Conservation (phyloP, 73 alveolate genomes). For the Uronychia binucleata region DNA sequence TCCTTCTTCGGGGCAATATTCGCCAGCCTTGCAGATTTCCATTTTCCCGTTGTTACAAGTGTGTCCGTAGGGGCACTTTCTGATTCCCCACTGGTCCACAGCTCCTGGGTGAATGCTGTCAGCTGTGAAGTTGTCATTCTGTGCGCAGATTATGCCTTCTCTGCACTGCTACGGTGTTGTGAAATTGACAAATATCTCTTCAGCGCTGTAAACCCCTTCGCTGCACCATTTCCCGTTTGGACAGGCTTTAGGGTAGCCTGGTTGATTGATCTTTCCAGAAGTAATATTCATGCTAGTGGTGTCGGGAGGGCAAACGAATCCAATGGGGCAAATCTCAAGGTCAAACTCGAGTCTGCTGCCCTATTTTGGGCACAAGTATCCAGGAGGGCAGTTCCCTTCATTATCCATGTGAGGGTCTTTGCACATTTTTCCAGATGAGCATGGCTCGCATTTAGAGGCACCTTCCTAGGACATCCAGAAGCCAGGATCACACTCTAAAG, state of each 20-base stretch:
- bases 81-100: conserved; percentile 26
- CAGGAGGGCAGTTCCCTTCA: conserved; percentile 59
- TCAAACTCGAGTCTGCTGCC: conserved; percentile 10
- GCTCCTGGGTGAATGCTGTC: conserved; percentile 26
- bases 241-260: conserved; percentile 44
- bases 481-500: conserved; percentile 63
- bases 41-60: conserved; percentile 53
- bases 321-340: conserved; percentile 72
- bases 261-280: conserved; percentile 7
- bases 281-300: conserved; percentile 22
- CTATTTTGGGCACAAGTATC: conserved; percentile 51
- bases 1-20: conserved; percentile 41
- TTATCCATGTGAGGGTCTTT: conserved; percentile 16
- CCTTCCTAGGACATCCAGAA: not conserved
- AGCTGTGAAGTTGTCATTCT: not conserved
- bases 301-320: conserved; percentile 67
- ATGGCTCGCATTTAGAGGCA: conserved; percentile 21
- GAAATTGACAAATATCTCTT: conserved; percentile 27
- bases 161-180: conserved; percentile 59
- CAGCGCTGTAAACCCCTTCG: conserved; percentile 22
- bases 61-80: conserved; percentile 51
- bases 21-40: conserved; percentile 45
- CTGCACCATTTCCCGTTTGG: conserved; percentile 60
- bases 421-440: conserved; percentile 70
- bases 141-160: conserved; percentile 60